A percentile compares a stretch with the other conserved stretches of the same genome.
phyloP scores from a whole-genome alignment of 1,284 basidiomycete species.

The Cutaneotrichosporon cavernicola region DNA sequence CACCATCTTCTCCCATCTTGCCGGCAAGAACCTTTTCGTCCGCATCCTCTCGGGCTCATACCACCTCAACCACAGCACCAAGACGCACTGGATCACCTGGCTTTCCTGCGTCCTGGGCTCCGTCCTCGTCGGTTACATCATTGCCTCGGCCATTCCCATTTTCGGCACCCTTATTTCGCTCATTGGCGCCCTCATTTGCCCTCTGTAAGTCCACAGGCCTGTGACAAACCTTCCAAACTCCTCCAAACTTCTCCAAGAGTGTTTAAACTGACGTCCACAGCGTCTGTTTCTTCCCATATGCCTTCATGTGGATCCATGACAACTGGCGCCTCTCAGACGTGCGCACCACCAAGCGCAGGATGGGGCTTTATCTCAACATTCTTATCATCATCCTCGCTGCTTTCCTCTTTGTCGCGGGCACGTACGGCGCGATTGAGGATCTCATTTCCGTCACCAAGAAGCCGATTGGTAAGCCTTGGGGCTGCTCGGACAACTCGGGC shows the following conservation, averaged over 20 bases:
- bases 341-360: slow-evolving; percentile 10
- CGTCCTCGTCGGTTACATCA: slow-evolving; percentile 23
- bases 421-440: slow-evolving; percentile 34
- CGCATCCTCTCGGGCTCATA: slow-evolving; percentile 60
- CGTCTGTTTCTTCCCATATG: slow-evolving; percentile 28
- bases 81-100: slow-evolving; percentile 63
- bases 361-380: slow-evolving; percentile 22
- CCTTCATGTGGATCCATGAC: slow-evolving; percentile 40
- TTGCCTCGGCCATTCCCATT: slow-evolving; percentile 31
- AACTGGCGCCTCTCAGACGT: slow-evolving; percentile 27
- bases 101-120: slow-evolving; percentile 52
- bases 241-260: neutral
- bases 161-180: slow-evolving; percentile 36
- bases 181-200: slow-evolving; percentile 36
- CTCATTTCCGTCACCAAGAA: slow-evolving; percentile 25
- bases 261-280: neutral
- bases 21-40: slow-evolving; percentile 65
- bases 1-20: slow-evolving; percentile 43
- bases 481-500: slow-evolving; percentile 33
- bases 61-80: slow-evolving; percentile 63
- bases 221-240: neutral
- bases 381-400: slow-evolving; percentile 29
- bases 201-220: slow-evolving; percentile 7
- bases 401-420: slow-evolving; percentile 40
- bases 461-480: slow-evolving; percentile 24